Conservation (phyloP, 139 green algal genomes). For the Astrephomene gubernaculifera region DNA sequence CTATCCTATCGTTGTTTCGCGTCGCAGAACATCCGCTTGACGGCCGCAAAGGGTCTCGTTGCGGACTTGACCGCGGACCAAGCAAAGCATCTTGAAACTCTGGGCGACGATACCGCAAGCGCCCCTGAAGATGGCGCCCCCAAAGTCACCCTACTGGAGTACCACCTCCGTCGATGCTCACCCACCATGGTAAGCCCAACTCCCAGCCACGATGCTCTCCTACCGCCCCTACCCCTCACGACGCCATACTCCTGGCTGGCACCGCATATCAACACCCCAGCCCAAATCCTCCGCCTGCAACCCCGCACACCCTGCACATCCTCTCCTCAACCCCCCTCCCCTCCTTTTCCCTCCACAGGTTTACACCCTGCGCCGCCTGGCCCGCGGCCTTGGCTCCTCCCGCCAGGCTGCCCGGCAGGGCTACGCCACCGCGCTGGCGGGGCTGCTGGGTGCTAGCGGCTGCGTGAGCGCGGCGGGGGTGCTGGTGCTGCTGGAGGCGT, state of each 20-base stretch:
- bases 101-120: neutral
- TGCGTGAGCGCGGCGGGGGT: conserved; percentile 25
- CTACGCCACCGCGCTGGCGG: conserved; percentile 80
- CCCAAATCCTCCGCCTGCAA: neutral
- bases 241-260: too few species aligned
- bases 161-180: conserved; percentile 65
- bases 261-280: neutral
- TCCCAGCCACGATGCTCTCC: too few species aligned
- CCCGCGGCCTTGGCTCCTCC: conserved; percentile 74
- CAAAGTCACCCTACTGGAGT: conserved; percentile 41
- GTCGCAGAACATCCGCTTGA: conserved; percentile 1
- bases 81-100: conserved; percentile 22
- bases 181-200: conserved; percentile 56
- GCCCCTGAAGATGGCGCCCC: conserved; percentile 4
- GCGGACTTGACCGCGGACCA: conserved; percentile 57
- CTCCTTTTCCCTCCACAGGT: conserved; percentile 43
- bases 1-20: too few species aligned
- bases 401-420: conserved; percentile 82
- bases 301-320: neutral
- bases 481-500: conserved; percentile 64
- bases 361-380: conserved; percentile 80
- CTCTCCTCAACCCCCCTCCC: neutral
- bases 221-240: too few species aligned
- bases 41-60: conserved; percentile 16
- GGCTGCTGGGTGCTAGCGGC: conserved; percentile 46